Base-by-base conservation (phyloP, 148 eudicot species). In the Camellia sinensis region DNA sequence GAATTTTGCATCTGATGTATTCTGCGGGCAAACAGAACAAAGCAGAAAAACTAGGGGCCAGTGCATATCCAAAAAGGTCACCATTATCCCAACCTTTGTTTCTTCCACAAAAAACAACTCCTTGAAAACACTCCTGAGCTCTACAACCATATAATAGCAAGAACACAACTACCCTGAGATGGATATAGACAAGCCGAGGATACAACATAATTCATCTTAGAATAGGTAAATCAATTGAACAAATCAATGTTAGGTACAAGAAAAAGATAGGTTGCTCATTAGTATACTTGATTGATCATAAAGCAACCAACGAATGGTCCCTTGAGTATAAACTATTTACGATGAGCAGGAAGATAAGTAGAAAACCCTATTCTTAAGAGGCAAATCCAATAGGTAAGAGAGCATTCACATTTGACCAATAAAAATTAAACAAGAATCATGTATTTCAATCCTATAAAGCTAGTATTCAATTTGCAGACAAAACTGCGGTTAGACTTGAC, bases 401-500 rank as follows among this genome's bases (percentile, higher is more conserved):
- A 59, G 66, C 10, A 63, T 18, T 19, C 69, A 46, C 14, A 62
- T 45, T 63, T 76, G 45, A 76, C 57, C n/a, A 21, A 48, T 62
- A 45, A 8, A 54, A 57, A 41, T 37, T 10, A 46, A 66, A 40
- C 77, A 66, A 65, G 41, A 66, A 80, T 63, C 65, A 44, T 81
- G 83, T 67, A 75, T 9, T 52, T 57, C 71, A 12, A 17, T 41
- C 8, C 62, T 64, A 10, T 37, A 52, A 52, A 50, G 29, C 74
- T 74, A 53, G 37, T 53, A n/a, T 74, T 74, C 71, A 54, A 29
- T 52, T 74, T 80, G 56, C 65, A 67, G 40, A 71, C 44, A 75
- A 19, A 66, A 80, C 56, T 59, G 48, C 45, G 73, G 78, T 69
- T 62, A 57, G 11, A 67, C 68, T 54, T 60, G 70, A 81, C 59